Evolutionary conservation across 2,329 filamentous ascomycete genomes (phyloP), one percentile per base, ranked within the genome.

Genomic region (Madurella mycetomatis): DNA sequence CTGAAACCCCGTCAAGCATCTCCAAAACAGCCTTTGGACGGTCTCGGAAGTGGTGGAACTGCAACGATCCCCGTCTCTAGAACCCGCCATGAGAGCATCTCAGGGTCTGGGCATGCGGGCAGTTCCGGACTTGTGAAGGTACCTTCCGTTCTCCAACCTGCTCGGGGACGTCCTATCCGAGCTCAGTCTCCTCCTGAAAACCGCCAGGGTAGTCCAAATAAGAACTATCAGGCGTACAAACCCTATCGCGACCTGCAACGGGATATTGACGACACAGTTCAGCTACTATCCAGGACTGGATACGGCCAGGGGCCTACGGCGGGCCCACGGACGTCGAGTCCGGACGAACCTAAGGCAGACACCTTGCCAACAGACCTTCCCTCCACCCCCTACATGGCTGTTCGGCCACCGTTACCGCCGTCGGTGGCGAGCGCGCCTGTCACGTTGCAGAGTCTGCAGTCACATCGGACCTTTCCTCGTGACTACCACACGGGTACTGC

Each of bases 71-170:
- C 51, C n/a, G 42, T 42, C 8, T 25, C 47, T 17, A 41, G 43
- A 18, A 43, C 41, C 13, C 53, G 47, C 11, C 49, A 49, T 17
- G 51, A 47, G 41, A 60, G 42, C 40, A 46, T 51, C 39, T 54
- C 54, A 7, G 39, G 17, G 5, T 45, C 18, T 30, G 18, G 17
- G 25, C 47, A 45, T 13, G 9, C 19, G 43, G 37, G 13, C 32
- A n/a, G 40, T n/a, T 9, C 41, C 9, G 12, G 54, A 7, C 54
- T 63, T 17, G 30, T 55, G 18, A 62, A 66, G 32, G 53, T 66
- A 1, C 68, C 66, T 0, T 67, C 69, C 0, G 62, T 69, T 15
- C 58, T 70, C 9, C 64, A 66, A 42, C 65, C 68, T 13, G 67
- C 64, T 2, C 61, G 61, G 8, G 66, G 62, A 0, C 64, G 59